phyloP scores from a whole-genome alignment of 768 basidiomycete species.

The Jaapia argillacea region DNA sequence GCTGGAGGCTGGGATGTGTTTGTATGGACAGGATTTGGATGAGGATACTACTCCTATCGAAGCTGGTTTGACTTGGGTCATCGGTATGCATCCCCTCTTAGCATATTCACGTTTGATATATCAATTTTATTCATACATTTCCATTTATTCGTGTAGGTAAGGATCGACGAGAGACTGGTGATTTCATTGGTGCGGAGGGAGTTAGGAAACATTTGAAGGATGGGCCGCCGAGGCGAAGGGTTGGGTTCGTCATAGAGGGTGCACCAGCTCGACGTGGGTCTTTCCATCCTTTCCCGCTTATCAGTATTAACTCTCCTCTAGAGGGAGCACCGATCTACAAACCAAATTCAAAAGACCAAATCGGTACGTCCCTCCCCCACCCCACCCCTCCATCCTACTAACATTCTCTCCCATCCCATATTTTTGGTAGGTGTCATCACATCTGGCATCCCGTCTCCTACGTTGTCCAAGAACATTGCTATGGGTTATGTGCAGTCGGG shows the following conservation, averaged over 20 bases:
- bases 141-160: constrained; percentile 50
- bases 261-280: constrained; percentile 75
- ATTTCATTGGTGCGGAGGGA: constrained; percentile 71
- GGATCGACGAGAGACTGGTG: constrained; percentile 57
- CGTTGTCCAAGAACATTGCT: constrained; percentile 83
- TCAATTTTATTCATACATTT: neutral
- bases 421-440: constrained; percentile 56
- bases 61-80: constrained; percentile 88
- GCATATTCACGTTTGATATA: neutral
- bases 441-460: constrained; percentile 93
- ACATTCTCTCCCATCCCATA: constrained; percentile 1
- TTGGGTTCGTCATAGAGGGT: constrained; percentile 76
- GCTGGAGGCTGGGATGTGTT: constrained; percentile 92
- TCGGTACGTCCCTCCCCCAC: constrained; percentile 39
- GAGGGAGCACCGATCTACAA: constrained; percentile 74
- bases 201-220: constrained; percentile 73
- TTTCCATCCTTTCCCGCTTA: constrained; percentile 2
- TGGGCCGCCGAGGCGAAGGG: constrained; percentile 66
- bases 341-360: constrained; percentile 38
- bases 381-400: neutral
- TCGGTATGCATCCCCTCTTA: constrained; percentile 43
- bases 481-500: constrained; percentile 87
- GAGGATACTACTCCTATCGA: constrained; percentile 83
- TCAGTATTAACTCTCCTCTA: constrained; percentile 19
- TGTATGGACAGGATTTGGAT: constrained; percentile 91